Evolutionary conservation across 805 yeast species (phyloP), one percentile per base, ranked within the genome.

Genomic region (Kodamaea hsintzibuensis): DNA sequence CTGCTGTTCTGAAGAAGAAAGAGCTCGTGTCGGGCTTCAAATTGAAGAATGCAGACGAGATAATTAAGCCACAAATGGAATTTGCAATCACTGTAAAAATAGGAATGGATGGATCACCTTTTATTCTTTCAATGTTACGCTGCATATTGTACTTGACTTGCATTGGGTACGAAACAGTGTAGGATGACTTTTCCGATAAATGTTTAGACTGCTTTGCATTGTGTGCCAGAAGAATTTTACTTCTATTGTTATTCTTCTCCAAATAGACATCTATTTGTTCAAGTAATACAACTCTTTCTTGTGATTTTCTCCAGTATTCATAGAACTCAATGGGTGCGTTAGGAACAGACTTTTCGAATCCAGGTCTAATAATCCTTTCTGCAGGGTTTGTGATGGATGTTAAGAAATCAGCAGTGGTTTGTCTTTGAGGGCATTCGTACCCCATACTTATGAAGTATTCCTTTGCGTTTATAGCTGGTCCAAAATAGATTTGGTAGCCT

Each of bases 371-470:
- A 13, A 79, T 71, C 72, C 89, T 78, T 55, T 84, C 88, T 27
- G 77, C 78, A 13, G 86, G 88, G 66, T 84, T 86, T 14, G 90
- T 85, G 50, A 85, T 79, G 3, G 88, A 78, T 14, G 89, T 85
- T 62, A 85, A 78, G 64, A 75, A 85, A 64, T 85, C 90, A 7
- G 88, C 83, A 49, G 89, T 83, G 3, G 88, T 82, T 77, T 83
- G 85, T 75, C 89, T 80, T 50, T 75, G 72, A 48, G 84, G 82
- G 63, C 85, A 83, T 25, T 76, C 72, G 73, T 74, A 85, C 42
- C 90, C 90, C 88, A 85, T 82, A 16, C 72, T 70, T 55, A 73
- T 63, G 63, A 85, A 85, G 61, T 75, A 85, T 12, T 69, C 77
- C 61, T 77, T 70, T 49, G 82, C 82, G 30, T 65, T 66, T 37